Percentiles rank a stretch among this genome's conserved stretches.
These are phyloP conservation scores for Tolypocladium nubicola DNA, from an alignment of 2,329 filamentous ascomycete genomes.

Conservation along the genomic window DNA sequence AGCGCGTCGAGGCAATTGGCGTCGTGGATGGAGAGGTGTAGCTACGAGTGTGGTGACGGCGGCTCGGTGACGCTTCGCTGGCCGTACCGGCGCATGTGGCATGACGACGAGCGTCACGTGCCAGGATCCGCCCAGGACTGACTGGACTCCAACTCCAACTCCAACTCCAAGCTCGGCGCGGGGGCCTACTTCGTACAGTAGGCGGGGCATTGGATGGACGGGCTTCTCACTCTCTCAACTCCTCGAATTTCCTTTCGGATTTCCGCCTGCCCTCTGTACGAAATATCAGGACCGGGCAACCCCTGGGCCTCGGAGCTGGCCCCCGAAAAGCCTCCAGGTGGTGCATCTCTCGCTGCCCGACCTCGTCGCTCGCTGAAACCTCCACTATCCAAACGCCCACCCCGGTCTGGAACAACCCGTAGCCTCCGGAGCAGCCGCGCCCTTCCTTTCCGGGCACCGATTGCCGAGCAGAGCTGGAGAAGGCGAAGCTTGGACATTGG, in stretches of 20 bases:
- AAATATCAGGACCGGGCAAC: too few species aligned
- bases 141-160: too few species aligned
- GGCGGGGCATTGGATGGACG: background rate
- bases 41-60: background rate
- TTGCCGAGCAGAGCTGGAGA: background rate
- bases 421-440: background rate
- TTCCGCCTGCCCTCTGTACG: background rate
- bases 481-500: too few species aligned
- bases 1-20: background rate
- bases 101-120: background rate
- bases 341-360: too few species aligned
- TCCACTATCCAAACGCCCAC: background rate
- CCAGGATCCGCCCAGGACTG: background rate
- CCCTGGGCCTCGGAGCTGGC: background rate
- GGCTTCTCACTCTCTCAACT: background rate
- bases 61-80: background rate
- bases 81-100: background rate
- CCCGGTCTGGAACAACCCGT: background rate
- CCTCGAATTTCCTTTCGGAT: background rate
- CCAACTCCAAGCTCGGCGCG: too few species aligned
- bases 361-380: too few species aligned
- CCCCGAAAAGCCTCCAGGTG: background rate
- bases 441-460: background rate
- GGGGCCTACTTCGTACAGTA: too few species aligned
- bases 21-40: background rate